Conservation (phyloP, 176 grass and related monocot genomes). For the Oryza australiensis region DNA sequence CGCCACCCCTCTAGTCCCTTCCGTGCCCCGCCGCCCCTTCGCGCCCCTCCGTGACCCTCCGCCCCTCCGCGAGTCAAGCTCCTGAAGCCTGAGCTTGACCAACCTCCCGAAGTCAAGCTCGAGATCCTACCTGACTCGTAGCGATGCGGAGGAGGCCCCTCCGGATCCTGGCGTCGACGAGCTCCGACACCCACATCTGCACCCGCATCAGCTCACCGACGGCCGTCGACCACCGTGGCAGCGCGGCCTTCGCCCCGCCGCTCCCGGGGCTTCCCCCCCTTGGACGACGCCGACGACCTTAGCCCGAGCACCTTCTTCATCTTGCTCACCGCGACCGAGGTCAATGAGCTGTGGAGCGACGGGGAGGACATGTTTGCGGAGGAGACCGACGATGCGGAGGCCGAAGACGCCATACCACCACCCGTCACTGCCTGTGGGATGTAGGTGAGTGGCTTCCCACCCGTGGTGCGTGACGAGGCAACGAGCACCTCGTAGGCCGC, state of each 20-base stretch:
- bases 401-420: slow-evolving; percentile 3
- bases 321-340: slow-evolving; percentile 92
- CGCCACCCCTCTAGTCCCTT: no score
- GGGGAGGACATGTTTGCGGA: slow-evolving; percentile 40
- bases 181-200: slow-evolving; percentile 89
- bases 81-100: no score
- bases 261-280: slow-evolving; percentile 66
- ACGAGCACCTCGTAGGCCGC: slow-evolving; percentile 92
- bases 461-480: slow-evolving; percentile 76
- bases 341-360: slow-evolving; percentile 79
- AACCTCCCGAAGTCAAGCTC: neutral
- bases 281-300: slow-evolving; percentile 68
- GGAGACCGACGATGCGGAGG: slow-evolving; percentile 31
- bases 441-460: slow-evolving; percentile 80
- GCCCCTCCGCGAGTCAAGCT: no score
- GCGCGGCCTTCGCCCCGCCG: slow-evolving; percentile 21
- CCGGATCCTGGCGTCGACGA: slow-evolving; percentile 83
- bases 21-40: no score
- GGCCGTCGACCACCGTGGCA: slow-evolving; percentile 49
- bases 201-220: slow-evolving; percentile 81
- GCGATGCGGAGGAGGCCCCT: slow-evolving; percentile 87
- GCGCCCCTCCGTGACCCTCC: no score
- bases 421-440: slow-evolving; percentile 59
- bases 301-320: slow-evolving; percentile 96
- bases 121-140: slow-evolving; percentile 76